phyloP scores from a whole-genome alignment of 148 eudicot genomes.

The Rhododendron griersonianum region DNA sequence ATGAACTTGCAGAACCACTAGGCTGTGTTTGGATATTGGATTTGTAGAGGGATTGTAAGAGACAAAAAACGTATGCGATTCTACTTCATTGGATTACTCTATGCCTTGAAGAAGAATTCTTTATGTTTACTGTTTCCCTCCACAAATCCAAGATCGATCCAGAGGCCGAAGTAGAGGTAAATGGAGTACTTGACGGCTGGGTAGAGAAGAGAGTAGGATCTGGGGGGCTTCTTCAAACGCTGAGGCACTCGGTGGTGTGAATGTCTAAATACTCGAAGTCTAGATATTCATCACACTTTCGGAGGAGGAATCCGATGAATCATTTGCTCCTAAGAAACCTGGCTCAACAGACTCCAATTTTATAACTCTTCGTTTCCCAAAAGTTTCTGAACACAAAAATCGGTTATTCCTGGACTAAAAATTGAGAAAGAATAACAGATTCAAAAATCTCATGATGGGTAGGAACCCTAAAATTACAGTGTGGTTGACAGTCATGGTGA shows the following conservation, averaged over 20 bases:
- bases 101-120: not conserved
- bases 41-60: not conserved
- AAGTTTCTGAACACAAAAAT: not conserved
- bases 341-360: not conserved
- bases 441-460: not conserved
- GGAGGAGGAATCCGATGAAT: not conserved
- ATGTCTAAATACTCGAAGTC: too few species aligned
- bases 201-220: too few species aligned
- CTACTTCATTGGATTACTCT: not conserved
- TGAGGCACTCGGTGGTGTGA: too few species aligned
- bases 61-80: not conserved
- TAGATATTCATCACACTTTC: not conserved
- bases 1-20: not conserved
- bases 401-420: not conserved
- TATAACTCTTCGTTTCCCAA: not conserved
- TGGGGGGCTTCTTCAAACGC: too few species aligned
- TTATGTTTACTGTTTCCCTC: not conserved
- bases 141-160: not conserved
- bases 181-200: not conserved
- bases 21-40: not conserved
- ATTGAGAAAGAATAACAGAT: not conserved
- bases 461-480: not conserved
- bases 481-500: not conserved
- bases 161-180: not conserved
- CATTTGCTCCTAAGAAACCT: not conserved